Base-by-base conservation (phyloP, 2,329 filamentous ascomycete species). In the Tolypocladium capitatum region DNA sequence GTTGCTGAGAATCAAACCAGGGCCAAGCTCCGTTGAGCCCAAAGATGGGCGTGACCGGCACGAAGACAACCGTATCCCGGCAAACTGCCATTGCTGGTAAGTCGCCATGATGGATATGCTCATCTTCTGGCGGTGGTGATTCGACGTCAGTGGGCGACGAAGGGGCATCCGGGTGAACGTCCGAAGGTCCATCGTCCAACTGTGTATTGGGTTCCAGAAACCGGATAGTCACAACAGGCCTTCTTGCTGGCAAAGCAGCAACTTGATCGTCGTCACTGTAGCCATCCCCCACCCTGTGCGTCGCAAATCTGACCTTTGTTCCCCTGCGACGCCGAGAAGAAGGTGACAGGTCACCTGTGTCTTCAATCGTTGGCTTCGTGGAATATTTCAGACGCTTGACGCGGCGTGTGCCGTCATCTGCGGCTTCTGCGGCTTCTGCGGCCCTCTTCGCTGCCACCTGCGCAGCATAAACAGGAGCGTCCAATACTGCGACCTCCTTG, bases 401-500 rank as follows among this genome's bases (percentile, higher is more conserved):
- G 36, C 51, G 45, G 36, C 48, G 48, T n/a, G 46, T 34, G 21
- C 50, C 48, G 28, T 59, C 61, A 14, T 58, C 52, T 4, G 50
- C 38, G 7, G 51, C 50, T 32, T 60, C 57, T 4, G 52, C 47
- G 2, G 51, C 50, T 32, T 60, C 57, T 4, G 52, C 47, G 2
- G 51, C 56, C 32, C 60, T 61, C 50, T 65, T 67, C 10, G 61
- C 58, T 13, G 63, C 60, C 43, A 60, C 48, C 51, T 67, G 65
- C 10, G 64, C 63, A n/a, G 58, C 63, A 56, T 77, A 77, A 28
- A 75, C 70, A 3, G 74, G 74, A 2, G 74, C 74, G 46, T 68
- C 65, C 28, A 77, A 56, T n/a, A 69, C 63, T 33, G 73, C 71
- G 18, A 77, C 65, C 45, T 72, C 69, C 10, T 66, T 57, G 3